These are phyloP conservation scores for Phytophthora macrochlamydospora DNA, from an alignment of 352 stramenopile species.

Conservation along the genomic window DNA sequence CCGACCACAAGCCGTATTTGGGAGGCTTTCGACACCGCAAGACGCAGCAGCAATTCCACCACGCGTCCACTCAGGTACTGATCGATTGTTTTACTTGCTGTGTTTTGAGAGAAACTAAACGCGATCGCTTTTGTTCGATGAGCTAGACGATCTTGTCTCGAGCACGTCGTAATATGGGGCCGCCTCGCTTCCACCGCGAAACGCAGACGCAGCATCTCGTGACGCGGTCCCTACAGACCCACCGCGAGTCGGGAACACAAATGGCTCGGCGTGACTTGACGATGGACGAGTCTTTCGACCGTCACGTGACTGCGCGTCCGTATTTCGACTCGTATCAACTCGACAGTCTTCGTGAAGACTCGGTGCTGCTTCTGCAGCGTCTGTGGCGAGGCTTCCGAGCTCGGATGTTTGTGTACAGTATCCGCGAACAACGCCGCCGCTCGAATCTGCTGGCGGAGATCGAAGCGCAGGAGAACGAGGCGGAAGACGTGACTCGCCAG, in stretches of 20 bases:
- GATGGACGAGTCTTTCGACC: slow-evolving; percentile 74
- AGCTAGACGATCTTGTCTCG: slow-evolving; percentile 59
- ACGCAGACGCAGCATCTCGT: slow-evolving; percentile 88
- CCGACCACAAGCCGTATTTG: slow-evolving; percentile 82
- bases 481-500: slow-evolving; percentile 55
- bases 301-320: slow-evolving; percentile 53
- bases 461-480: slow-evolving; percentile 56
- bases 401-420: slow-evolving; percentile 49
- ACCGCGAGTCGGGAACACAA: slow-evolving; percentile 91
- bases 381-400: slow-evolving; percentile 88
- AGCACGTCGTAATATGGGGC: slow-evolving; percentile 43
- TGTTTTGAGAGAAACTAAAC: too few relatives aligned
- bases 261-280: slow-evolving; percentile 83
- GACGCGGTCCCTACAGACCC: slow-evolving; percentile 83
- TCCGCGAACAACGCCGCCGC: slow-evolving; percentile 47
- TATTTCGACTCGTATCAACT: slow-evolving; percentile 94
- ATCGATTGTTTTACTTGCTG: not conserved
- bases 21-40: slow-evolving; percentile 90
- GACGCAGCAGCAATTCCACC: slow-evolving; percentile 90
- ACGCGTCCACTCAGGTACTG: slow-evolving; percentile 83
- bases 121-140: not conserved
- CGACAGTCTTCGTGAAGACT: slow-evolving; percentile 74
- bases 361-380: slow-evolving; percentile 85
- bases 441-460: slow-evolving; percentile 34
- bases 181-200: slow-evolving; percentile 67